Evolutionary conservation across 164 flowering plant genomes (phyloP).

Genomic region (Platanus orientalis): DNA sequence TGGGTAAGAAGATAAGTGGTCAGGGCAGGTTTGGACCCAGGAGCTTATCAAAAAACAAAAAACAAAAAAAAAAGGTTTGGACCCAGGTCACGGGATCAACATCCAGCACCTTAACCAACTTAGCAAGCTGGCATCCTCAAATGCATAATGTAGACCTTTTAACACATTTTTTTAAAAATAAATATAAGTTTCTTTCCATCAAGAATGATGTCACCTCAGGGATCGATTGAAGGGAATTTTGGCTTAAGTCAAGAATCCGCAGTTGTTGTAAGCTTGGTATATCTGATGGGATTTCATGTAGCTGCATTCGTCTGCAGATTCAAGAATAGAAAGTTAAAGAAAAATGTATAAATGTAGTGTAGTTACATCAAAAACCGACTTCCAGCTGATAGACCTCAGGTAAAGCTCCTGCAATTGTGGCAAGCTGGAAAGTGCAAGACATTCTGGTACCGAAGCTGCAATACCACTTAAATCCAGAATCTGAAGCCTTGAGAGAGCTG

Average conservation of each 20-base stretch:
- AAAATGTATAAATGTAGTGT: neutral
- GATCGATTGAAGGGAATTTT: conserved; percentile 65
- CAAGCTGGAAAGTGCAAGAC: conserved; percentile 55
- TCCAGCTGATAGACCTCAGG: conserved; percentile 48
- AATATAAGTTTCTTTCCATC: conserved; percentile 1
- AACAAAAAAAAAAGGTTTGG: no score
- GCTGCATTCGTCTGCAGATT: conserved; percentile 59
- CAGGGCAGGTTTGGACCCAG: no score
- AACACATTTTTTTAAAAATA: neutral
- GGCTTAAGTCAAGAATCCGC: conserved; percentile 82
- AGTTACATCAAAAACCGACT: neutral
- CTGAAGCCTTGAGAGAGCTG: conserved; percentile 57
- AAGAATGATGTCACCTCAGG: conserved; percentile 48
- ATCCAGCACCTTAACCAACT: no score
- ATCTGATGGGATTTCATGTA: conserved; percentile 62
- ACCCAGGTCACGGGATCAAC: no score
- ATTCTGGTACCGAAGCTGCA: conserved; percentile 49
- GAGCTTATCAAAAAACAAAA: no score
- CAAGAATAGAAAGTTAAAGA: conserved; percentile 4
- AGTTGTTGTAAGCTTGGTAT: conserved; percentile 50
- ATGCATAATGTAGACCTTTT: no score
- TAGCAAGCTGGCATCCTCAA: no score
- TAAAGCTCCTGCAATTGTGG: conserved; percentile 81
- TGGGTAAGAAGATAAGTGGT: no score
- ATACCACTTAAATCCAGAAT: conserved; percentile 87